These are phyloP conservation scores for Skeletonema menzelii DNA, from an alignment of 108 stramenopile species.

Conservation along the genomic window DNA sequence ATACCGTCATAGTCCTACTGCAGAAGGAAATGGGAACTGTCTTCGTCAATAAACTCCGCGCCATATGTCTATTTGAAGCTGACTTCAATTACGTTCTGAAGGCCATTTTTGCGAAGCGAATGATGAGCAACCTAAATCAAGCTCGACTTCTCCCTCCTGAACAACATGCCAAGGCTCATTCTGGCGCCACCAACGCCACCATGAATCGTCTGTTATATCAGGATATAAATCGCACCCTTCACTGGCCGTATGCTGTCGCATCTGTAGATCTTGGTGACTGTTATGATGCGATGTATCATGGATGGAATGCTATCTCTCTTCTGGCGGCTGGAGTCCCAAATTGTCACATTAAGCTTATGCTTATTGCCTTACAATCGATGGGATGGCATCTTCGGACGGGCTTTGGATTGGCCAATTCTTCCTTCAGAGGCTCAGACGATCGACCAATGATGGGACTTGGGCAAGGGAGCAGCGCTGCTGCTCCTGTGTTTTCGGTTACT, in stretches of 20 bases:
- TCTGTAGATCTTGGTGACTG: neutral
- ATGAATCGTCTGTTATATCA: neutral
- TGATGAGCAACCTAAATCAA: neutral
- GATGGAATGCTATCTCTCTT: neutral
- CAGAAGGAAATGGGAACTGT: slow-evolving; percentile 29
- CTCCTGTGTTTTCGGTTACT: neutral
- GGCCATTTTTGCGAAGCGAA: neutral
- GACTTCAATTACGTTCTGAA: too few relatives aligned
- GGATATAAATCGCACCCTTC: neutral
- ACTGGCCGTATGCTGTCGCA: neutral
- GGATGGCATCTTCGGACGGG: neutral
- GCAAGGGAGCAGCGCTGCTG: slow-evolving; percentile 2
- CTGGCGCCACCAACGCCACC: neutral
- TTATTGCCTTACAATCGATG: neutral
- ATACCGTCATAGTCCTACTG: slow-evolving; percentile 14
- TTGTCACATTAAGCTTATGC: neutral
- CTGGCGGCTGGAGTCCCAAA: neutral
- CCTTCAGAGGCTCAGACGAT: neutral
- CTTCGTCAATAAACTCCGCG: slow-evolving; percentile 7
- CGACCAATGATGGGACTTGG: neutral
- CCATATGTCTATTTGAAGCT: too few relatives aligned
- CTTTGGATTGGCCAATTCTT: neutral
- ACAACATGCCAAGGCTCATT: neutral
- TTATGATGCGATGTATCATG: neutral
- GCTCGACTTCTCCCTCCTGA: neutral